phyloP scores from a whole-genome alignment of 2,329 filamentous ascomycete species.

The Claviceps quebecensis region DNA sequence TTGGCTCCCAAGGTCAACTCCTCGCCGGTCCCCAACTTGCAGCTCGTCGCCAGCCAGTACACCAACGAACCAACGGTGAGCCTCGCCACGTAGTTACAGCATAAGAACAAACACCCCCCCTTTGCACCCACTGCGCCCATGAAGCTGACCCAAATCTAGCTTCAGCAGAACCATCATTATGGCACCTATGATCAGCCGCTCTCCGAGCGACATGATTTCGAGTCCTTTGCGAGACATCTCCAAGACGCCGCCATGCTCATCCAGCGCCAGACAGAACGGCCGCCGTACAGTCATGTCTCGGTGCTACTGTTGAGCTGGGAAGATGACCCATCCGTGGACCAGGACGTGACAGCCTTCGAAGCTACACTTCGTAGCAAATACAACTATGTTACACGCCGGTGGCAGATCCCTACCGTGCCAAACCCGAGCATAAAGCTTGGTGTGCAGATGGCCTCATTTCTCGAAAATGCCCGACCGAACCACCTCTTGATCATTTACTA shows the following conservation, averaged over 20 bases:
- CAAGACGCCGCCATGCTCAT: constrained; percentile 57
- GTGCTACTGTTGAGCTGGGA: constrained; percentile 50
- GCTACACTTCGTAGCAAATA: constrained; percentile 45
- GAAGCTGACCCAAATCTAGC: constrained; percentile 2
- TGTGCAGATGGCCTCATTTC: constrained; percentile 44
- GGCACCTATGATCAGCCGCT: constrained; percentile 25
- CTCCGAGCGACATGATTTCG: constrained; percentile 46
- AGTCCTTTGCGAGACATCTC: constrained; percentile 51
- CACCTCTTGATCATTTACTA: constrained; percentile 53
- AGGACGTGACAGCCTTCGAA: constrained; percentile 40
- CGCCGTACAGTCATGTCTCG: constrained; percentile 43
- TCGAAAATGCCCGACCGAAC: constrained; percentile 42
- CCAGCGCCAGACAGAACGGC: constrained; percentile 45
- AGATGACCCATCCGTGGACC: constrained; percentile 39
- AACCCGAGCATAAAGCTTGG: constrained; percentile 48
- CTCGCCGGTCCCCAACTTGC: constrained; percentile 17
- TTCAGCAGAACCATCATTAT: constrained; percentile 17
- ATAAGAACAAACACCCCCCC: not conserved
- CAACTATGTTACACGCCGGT: constrained; percentile 45
- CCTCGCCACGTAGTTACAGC: not conserved
- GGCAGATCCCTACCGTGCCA: constrained; percentile 44
- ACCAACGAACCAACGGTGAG: constrained; percentile 6
- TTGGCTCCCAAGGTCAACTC: constrained; percentile 28
- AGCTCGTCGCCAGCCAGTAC: constrained; percentile 8
- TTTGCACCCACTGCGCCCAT: not conserved